Evolutionary conservation across 805 yeast species (phyloP), one percentile per base, ranked within the genome.

Genomic region (Tetrapisispora arboricola): DNA sequence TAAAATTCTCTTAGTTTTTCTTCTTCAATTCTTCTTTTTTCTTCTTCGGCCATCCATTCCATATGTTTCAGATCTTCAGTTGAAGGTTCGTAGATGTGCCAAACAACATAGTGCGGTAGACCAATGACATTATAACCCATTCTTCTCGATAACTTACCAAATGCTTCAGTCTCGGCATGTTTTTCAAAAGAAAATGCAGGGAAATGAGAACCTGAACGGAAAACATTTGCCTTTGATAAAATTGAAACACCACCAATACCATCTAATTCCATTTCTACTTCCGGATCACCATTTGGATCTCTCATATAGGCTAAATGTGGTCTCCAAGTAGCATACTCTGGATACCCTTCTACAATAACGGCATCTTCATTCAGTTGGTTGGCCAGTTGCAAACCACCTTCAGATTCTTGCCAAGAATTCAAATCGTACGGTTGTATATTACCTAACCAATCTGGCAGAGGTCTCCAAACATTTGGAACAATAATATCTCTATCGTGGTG

Each of bases 21-120:
- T 53, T 78, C 79, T 55, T 78, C 83, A 45, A 70, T 65, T 50
- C 70, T 72, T 49, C 85, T 71, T 22, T 72, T 67, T 56, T 83
- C 92, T 61, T 82, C 90, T 55, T 78, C 72, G 1, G 87, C 90
- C 83, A 83, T 76, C 88, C 88, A 81, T 54, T 80, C 88, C 88
- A 83, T 81, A 53, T 80, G 84, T 58, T 76, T 74, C 61, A 88
- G 70, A 67, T 90, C 97, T 61, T 88, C 96, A 20, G 80, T 76
- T 16, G 94, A 82, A 20, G 97, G 97, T 67, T 90, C 97, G 63
- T 90, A 90, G 49, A 85, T 80, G 61, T 87, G 96, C 97, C 97
- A 90, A 41, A 90, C 82, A 26, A 86, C 94, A 60, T 90, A 90
- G 64, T 90, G 96, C 11, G 96, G 94, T 51, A 90, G 70, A 0